Evolutionary conservation across 805 yeast species (phyloP).

Genomic region (Candida broadrunensis): DNA sequence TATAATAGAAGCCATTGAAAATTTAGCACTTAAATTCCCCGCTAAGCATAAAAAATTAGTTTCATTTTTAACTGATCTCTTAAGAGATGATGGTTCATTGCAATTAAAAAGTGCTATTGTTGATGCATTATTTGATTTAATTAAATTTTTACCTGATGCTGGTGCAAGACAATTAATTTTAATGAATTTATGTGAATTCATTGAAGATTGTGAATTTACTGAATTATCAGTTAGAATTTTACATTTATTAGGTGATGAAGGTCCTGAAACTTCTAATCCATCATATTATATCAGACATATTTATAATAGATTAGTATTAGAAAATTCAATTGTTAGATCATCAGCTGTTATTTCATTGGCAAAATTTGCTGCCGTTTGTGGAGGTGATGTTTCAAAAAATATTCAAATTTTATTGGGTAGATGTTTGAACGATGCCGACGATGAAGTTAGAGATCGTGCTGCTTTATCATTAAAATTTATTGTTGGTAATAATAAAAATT

Average conservation of each 20-base stretch:
- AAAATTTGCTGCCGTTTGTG: conserved; percentile 81
- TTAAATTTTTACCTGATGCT: conserved; percentile 71
- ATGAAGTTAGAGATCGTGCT: conserved; percentile 98
- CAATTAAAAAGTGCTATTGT: conserved; percentile 82
- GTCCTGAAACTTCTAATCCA: conserved; percentile 83
- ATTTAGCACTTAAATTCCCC: conserved; percentile 91
- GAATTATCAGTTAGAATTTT: conserved; percentile 90
- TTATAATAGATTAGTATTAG: conserved; percentile 93
- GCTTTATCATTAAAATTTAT: conserved; percentile 76
- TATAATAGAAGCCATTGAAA: conserved; percentile 91
- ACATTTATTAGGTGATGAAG: conserved; percentile 90
- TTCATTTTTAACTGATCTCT: conserved; percentile 73
- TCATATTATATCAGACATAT: conserved; percentile 92
- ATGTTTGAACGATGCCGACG: conserved; percentile 86
- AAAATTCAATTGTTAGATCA: conserved; percentile 91
- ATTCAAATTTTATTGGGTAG: conserved; percentile 75
- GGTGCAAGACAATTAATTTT: conserved; percentile 78
- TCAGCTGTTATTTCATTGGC: conserved; percentile 93
- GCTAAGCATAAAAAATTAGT: conserved; percentile 81
- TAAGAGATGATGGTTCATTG: conserved; percentile 90
- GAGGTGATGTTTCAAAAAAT: conserved; percentile 61
- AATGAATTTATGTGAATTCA: conserved; percentile 90
- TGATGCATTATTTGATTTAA: conserved; percentile 89
- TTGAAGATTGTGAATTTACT: conserved; percentile 96
- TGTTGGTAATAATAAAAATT: conserved; percentile 29